Percentiles rank a stretch among this genome's conserved stretches.
Conservation (phyloP, 2,329 filamentous ascomycete species). For the Diaporthe ilicicola region DNA sequence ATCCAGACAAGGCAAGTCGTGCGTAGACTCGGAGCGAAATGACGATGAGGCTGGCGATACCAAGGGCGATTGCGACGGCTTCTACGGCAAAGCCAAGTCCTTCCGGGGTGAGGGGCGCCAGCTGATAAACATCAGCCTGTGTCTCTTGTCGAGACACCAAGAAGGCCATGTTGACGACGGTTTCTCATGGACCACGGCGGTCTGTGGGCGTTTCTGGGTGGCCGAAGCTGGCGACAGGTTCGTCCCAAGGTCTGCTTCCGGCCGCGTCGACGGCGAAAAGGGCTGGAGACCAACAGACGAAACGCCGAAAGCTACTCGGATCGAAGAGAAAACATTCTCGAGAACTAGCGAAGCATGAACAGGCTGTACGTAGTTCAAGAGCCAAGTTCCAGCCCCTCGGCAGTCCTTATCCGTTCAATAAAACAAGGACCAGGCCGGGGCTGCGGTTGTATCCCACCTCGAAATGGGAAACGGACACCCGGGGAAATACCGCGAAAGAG, state of each 20-base stretch:
- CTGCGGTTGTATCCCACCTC: not conserved
- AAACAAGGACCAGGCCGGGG: not conserved
- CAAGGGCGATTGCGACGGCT: not conserved
- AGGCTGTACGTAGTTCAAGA: not conserved
- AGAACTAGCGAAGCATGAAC: not conserved
- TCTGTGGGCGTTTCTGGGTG: not conserved
- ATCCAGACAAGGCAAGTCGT: not conserved
- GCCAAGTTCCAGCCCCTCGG: not conserved
- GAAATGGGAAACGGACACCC: not conserved
- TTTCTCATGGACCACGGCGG: too few relatives aligned
- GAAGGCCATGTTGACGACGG: not conserved
- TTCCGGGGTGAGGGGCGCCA: not conserved
- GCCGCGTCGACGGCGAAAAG: not conserved
- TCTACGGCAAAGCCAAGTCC: not conserved
- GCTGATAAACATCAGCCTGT: not conserved
- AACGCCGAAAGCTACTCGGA: not conserved
- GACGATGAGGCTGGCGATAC: not conserved
- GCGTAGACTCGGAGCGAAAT: not conserved
- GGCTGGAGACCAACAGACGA: not conserved
- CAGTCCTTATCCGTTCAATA: not conserved
- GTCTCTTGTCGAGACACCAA: not conserved
- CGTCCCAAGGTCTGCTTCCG: not conserved
- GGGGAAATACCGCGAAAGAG: not conserved
- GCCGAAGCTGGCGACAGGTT: not conserved
- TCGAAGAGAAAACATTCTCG: not conserved